phyloP scores from a whole-genome alignment of 768 basidiomycete species.

The Tephrocybe rancida region DNA sequence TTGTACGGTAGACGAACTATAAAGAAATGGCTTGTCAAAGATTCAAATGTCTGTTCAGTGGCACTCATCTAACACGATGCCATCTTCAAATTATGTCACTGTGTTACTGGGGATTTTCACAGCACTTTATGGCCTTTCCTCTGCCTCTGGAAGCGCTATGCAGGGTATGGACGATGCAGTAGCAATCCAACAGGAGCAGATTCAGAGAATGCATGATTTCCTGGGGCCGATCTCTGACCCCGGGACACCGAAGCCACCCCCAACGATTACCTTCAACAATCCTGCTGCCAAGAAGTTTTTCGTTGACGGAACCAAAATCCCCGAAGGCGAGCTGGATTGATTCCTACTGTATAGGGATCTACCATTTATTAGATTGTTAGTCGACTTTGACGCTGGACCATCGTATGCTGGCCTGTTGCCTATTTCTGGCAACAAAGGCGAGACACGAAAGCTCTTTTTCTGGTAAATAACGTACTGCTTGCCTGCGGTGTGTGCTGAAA shows the following conservation, averaged over 20 bases:
- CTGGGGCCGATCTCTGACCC: conserved; percentile 29
- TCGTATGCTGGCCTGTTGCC: conserved; percentile 72
- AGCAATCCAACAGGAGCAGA: conserved; percentile 48
- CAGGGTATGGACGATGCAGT: conserved; percentile 43
- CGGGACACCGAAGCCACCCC: conserved; percentile 16
- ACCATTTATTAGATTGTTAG: conserved; percentile 22
- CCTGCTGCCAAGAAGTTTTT: conserved; percentile 55
- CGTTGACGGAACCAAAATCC: conserved; percentile 49
- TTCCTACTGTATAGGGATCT: background rate
- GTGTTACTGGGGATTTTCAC: conserved; percentile 18
- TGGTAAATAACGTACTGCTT: conserved; percentile 26
- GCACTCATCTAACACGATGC: background rate
- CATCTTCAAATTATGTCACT: background rate
- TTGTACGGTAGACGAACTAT: background rate
- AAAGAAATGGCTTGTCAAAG: conserved; percentile 1
- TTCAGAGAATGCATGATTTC: conserved; percentile 40
- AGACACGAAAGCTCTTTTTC: conserved; percentile 62
- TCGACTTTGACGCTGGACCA: conserved; percentile 69
- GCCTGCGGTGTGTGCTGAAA: background rate
- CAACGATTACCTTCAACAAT: conserved; percentile 61
- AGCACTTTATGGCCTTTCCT: conserved; percentile 18
- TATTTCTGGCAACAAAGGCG: conserved; percentile 55
- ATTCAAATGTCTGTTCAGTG: background rate
- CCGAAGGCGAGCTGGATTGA: conserved; percentile 35
- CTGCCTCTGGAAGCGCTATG: conserved; percentile 31